Evolutionary conservation across 805 yeast species (phyloP).

Genomic region (Phaffomyces antillensis): DNA sequence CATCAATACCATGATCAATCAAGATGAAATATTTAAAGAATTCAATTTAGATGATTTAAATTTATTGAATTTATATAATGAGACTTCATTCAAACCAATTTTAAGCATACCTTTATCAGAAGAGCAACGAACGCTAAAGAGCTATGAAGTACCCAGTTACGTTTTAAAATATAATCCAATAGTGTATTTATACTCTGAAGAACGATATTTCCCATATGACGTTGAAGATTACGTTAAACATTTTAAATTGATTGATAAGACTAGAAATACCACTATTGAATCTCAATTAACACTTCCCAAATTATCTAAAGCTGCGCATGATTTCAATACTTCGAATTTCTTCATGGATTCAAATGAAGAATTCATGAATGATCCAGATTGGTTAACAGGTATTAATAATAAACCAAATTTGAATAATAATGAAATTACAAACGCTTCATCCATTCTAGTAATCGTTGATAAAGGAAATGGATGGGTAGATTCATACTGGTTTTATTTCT

Average conservation of each 20-base stretch:
- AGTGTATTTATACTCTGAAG: slow-evolving; percentile 86
- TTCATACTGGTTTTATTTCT: slow-evolving; percentile 93
- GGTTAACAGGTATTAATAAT: slow-evolving; percentile 72
- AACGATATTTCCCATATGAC: slow-evolving; percentile 78
- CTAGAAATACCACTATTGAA: slow-evolving; percentile 34
- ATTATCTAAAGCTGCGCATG: slow-evolving; percentile 21
- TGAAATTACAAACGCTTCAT: slow-evolving; percentile 67
- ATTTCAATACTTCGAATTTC: slow-evolving; percentile 29
- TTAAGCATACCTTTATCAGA: slow-evolving; percentile 23
- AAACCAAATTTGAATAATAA: slow-evolving; percentile 70
- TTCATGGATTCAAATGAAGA: slow-evolving; percentile 64
- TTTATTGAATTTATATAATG: neutral
- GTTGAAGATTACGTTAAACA: slow-evolving; percentile 59
- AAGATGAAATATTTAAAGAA: slow-evolving; percentile 5
- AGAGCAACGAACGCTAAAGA: slow-evolving; percentile 31
- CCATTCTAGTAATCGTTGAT: slow-evolving; percentile 75
- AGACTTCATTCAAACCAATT: slow-evolving; percentile 30
- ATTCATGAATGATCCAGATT: slow-evolving; percentile 69
- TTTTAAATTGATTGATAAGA: slow-evolving; percentile 43
- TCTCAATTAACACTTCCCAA: slow-evolving; percentile 21
- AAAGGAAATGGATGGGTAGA: slow-evolving; percentile 95
- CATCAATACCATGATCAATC: too few species aligned
- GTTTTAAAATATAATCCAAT: slow-evolving; percentile 65
- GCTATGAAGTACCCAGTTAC: slow-evolving; percentile 58
- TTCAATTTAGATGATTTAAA: slow-evolving; percentile 5